phyloP scores from a whole-genome alignment of 1,284 basidiomycete species.

The Moesziomyces aphidis region DNA sequence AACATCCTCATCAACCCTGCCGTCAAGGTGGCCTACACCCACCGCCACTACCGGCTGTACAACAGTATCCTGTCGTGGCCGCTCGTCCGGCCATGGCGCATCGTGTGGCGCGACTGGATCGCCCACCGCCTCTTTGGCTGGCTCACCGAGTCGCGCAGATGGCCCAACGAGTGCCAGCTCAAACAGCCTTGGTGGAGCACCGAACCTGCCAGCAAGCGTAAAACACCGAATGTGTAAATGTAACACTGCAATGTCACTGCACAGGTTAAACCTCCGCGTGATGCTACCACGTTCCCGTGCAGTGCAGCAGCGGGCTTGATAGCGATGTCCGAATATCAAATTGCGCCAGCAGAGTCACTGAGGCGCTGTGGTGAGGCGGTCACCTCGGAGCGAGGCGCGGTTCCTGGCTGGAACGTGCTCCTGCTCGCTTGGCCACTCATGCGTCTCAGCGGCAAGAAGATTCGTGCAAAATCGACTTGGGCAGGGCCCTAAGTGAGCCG shows the following conservation, averaged over 20 bases:
- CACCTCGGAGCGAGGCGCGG: not conserved
- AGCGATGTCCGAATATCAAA: not conserved
- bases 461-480: too few relatives aligned
- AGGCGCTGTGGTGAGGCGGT: not conserved
- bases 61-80: slow-evolving; percentile 42
- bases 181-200: slow-evolving; percentile 20
- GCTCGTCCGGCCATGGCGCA: slow-evolving; percentile 45
- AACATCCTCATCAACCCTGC: slow-evolving; percentile 71
- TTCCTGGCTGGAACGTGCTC: not conserved
- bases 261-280: too few relatives aligned
- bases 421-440: not conserved
- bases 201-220: not conserved
- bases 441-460: not conserved
- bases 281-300: too few relatives aligned
- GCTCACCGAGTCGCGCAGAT: slow-evolving; percentile 39
- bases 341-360: not conserved
- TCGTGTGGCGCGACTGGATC: slow-evolving; percentile 55
- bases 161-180: slow-evolving; percentile 21
- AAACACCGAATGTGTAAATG: too few relatives aligned
- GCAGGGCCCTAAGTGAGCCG: not conserved
- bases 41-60: slow-evolving; percentile 44
- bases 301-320: too few relatives aligned
- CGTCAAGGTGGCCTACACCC: slow-evolving; percentile 53
- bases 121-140: slow-evolving; percentile 46
- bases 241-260: too few relatives aligned